These are phyloP conservation scores for Scedosporium dehoogii DNA, from an alignment of 2,329 filamentous ascomycete species.

Conservation along the genomic window DNA sequence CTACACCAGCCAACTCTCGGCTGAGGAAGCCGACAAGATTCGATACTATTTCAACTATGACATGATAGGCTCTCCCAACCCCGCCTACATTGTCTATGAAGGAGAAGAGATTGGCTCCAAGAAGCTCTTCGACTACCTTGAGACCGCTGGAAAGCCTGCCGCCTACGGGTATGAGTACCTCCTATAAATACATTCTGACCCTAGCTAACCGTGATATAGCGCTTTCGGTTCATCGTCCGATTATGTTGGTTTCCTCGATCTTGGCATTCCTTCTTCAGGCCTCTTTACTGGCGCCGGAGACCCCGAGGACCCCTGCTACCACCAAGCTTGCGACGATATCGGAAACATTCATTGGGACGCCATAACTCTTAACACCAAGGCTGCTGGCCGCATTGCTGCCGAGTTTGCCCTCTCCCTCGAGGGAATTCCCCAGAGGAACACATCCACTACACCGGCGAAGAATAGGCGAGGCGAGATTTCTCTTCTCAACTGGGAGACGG, in stretches of 20 bases:
- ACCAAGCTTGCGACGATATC: conserved; percentile 27
- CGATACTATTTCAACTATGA: conserved; percentile 62
- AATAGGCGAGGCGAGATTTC: neutral
- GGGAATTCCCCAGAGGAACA: conserved; percentile 22
- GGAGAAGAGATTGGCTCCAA: conserved; percentile 26
- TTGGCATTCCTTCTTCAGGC: conserved; percentile 28
- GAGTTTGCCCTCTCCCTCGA: conserved; percentile 25
- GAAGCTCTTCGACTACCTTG: conserved; percentile 24
- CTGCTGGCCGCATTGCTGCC: conserved; percentile 40
- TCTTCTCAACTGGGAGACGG: conserved; percentile 4
- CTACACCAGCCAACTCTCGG: conserved; percentile 25
- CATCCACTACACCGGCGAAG: conserved; percentile 9
- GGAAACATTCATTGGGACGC: conserved; percentile 26
- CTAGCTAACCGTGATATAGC: conserved; percentile 12
- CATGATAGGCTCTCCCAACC: conserved; percentile 49
- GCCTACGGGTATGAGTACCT: conserved; percentile 17
- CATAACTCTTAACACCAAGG: conserved; percentile 22
- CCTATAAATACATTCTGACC: neutral
- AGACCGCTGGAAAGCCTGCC: conserved; percentile 22
- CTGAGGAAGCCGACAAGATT: conserved; percentile 40
- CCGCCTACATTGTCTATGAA: conserved; percentile 29
- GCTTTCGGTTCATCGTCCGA: conserved; percentile 27
- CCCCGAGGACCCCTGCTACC: conserved; percentile 22
- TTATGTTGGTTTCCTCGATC: conserved; percentile 29
- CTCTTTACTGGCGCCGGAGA: conserved; percentile 29